Evolutionary conservation across 169 alveolate species (phyloP).

Genomic region (Eimeria necatrix): DNA sequence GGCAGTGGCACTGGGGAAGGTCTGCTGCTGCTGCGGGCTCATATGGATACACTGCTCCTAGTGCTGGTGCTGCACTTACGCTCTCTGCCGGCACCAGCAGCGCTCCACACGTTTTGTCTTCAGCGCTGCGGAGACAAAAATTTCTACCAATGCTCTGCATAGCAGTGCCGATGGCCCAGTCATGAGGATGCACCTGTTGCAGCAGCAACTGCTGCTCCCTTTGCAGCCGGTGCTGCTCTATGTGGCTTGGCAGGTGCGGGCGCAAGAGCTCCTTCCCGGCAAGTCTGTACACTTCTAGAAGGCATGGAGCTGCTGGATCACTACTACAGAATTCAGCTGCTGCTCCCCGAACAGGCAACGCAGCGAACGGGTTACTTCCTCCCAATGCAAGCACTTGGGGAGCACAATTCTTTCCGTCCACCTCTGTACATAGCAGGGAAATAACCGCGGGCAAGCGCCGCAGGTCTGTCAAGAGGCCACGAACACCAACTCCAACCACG

Average conservation of each 20-base stretch:
- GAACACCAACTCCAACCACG: background rate
- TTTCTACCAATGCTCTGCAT: conserved; percentile 71
- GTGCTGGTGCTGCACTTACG: conserved; percentile 4
- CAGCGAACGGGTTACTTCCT: conserved; percentile 15
- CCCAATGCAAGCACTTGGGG: conserved; percentile 57
- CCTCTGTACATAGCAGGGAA: conserved; percentile 66
- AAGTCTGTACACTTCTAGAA: conserved; percentile 68
- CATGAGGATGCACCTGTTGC: conserved; percentile 74
- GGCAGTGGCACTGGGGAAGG: conserved; percentile 77
- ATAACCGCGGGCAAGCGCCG: conserved; percentile 49
- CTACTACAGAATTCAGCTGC: conserved; percentile 65
- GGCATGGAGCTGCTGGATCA: conserved; percentile 64
- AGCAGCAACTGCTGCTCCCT: conserved; percentile 48
- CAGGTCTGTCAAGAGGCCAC: conserved; percentile 68
- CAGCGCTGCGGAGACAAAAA: conserved; percentile 71
- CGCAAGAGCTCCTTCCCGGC: conserved; percentile 70
- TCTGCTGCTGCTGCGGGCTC: conserved; percentile 56
- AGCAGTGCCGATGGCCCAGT: conserved; percentile 68
- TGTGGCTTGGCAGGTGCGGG: conserved; percentile 15
- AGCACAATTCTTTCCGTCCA: conserved; percentile 65
- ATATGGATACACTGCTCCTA: background rate
- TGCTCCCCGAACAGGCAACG: conserved; percentile 41
- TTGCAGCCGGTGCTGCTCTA: background rate
- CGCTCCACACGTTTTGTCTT: conserved; percentile 71
- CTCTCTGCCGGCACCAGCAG: conserved; percentile 41